Evolutionary conservation across 441 rosid species (phyloP).

Genomic region (Pelargonium citronellum): DNA sequence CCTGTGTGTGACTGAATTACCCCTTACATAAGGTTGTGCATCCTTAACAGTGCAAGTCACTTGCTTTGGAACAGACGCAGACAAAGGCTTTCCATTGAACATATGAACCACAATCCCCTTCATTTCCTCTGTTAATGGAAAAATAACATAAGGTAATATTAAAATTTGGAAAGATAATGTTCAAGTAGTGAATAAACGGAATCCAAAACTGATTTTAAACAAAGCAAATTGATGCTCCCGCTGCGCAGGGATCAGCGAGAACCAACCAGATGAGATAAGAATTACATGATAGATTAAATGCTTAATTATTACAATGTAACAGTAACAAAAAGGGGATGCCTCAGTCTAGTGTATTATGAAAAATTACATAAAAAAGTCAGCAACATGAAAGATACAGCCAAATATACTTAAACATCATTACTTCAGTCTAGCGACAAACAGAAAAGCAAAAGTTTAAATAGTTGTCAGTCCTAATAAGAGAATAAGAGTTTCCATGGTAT

Average conservation of each 20-base stretch:
- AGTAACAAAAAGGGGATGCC: neutral
- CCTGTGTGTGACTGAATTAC: conserved; percentile 67
- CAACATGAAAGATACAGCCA: neutral
- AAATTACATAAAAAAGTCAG: neutral
- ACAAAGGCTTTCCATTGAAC: conserved; percentile 69
- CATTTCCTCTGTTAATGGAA: conserved; percentile 69
- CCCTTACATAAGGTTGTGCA: conserved; percentile 58
- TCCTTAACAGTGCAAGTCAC: conserved; percentile 67
- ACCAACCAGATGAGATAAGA: too few species aligned
- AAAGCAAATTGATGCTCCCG: too few species aligned
- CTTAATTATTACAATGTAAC: neutral
- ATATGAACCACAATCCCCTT: conserved; percentile 53
- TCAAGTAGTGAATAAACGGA: neutral
- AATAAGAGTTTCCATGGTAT: too few species aligned
- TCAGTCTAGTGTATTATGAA: too few species aligned
- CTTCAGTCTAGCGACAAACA: too few species aligned
- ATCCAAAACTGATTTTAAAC: neutral
- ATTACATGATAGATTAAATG: neutral
- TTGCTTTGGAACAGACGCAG: conserved; percentile 76
- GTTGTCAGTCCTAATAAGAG: too few species aligned
- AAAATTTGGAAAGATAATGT: too few species aligned
- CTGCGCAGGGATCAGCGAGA: too few species aligned
- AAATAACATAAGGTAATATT: conserved; percentile 3
- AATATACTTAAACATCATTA: too few species aligned
- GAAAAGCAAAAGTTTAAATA: too few species aligned